Conservation (phyloP, 2,329 filamentous ascomycete species). For the Rutstroemia sp. region DNA sequence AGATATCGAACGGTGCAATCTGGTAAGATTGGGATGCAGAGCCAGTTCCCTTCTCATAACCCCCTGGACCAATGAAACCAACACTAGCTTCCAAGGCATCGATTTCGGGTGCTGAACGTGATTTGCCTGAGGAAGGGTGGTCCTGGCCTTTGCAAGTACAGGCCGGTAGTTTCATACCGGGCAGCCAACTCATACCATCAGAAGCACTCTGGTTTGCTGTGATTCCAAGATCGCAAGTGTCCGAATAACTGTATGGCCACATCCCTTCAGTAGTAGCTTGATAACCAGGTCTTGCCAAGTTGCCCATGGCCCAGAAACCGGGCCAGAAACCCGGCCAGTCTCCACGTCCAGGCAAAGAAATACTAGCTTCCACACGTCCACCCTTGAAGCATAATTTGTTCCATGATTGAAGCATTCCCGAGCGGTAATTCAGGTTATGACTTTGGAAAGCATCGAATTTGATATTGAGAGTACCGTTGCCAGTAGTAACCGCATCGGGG, state of each 20-base stretch:
- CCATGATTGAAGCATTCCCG: conserved; percentile 70
- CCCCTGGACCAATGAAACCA: conserved; percentile 28
- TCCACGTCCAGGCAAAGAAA: conserved; percentile 60
- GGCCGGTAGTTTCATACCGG: conserved; percentile 62
- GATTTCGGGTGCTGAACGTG: conserved; percentile 62
- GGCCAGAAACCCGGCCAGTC: conserved; percentile 66
- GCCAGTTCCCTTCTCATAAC: conserved; percentile 35
- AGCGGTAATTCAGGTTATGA: conserved; percentile 59
- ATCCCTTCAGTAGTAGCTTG: conserved; percentile 63
- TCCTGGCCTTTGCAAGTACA: conserved; percentile 59
- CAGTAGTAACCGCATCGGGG: conserved; percentile 57
- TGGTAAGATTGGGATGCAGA: conserved; percentile 60
- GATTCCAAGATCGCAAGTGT: conserved; percentile 62
- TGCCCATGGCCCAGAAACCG: conserved; percentile 71
- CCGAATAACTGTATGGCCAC: conserved; percentile 68
- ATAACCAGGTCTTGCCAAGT: conserved; percentile 62
- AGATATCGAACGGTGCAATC: conserved; percentile 62
- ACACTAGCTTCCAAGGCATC: conserved; percentile 64
- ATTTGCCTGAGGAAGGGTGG: conserved; percentile 57
- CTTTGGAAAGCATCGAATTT: conserved; percentile 58
- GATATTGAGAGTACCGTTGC: conserved; percentile 54
- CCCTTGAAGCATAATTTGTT: conserved; percentile 69
- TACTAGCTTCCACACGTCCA: conserved; percentile 60
- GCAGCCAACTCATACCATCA: conserved; percentile 58
- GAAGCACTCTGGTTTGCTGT: conserved; percentile 63